Evolutionary conservation across 345 rosid species (phyloP), one percentile per base, ranked within the genome.

Genomic region (Anacardium occidentale): DNA sequence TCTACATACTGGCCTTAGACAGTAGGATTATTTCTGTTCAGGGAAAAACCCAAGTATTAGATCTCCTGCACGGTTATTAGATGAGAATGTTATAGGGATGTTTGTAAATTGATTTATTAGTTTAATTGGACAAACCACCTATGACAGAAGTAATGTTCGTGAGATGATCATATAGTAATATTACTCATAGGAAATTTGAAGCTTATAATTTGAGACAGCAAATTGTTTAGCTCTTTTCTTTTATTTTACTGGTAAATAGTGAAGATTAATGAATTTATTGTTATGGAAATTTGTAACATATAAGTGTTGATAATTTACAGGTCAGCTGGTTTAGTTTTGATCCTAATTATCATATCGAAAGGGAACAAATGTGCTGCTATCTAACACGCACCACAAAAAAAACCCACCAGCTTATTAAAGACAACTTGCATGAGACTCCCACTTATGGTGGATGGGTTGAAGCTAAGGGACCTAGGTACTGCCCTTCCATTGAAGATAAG

Each of bases 361-460:
- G 93, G 87, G 97, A 89, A 71, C 98, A 94, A 80, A 92, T 94
- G 97, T 83, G 92, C 79, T 94, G 98, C 87, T 87, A 94, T 83
- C 82, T 94, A 44, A 94, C 98, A 17, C 93, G 98, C 32, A 94
- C 98, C 14, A 92, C 97, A 9, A 84, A 86, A 77, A 69, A 54
- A 52, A 92, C 98, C 5, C 98, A 94, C 78, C 89, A 90, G 84
- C 82, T 94, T 85, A 94, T 94, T 72, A 81, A 76, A 80, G 95
- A 94, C 26, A 94, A 92, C 81, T 84, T 94, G 88, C 97, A 90
- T 76, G 98, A 92, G 80, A 92, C 98, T 76, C 98, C 98, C 76
- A 94, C 98, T 66, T 94, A 94, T 85, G 98, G 98, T 73, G 98
- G 98, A 71, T 94, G 98, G 98, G 91, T 92, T 64, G 98, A 94